Evolutionary conservation across 768 basidiomycete species (phyloP), one percentile per base, ranked within the genome.

Genomic region (Amyloporia xantha): DNA sequence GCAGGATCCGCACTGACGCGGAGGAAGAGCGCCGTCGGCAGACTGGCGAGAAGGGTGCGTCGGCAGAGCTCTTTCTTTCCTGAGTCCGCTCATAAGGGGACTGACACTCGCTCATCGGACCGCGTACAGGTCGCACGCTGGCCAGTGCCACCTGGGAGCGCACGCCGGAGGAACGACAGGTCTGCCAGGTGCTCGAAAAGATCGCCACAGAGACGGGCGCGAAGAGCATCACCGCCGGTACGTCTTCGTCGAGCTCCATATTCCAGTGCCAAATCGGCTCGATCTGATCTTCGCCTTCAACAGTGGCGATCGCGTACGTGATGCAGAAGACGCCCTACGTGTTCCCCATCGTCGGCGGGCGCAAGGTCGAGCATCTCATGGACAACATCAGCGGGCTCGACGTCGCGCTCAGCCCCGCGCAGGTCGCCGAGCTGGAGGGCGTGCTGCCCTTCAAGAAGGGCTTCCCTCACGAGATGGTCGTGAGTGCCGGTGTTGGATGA

Each of bases 221-320:
- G 3, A 67, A 74, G 54, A 62, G 63, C 42, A 66, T 81, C 53
- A 72, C 71, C 5, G 64, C 78, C 23, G 72, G 76, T 76, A 50
- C 47, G 67, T 60, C 30, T 10, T 37, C 19, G 35, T 2, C n/a
- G 40, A 23, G 27, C 9, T n/a, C n/a, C n/a, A n/a, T n/a, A n/a
- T n/a, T 30, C 45, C 7, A 23, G 25, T 17, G 39, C 13, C 37
- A 6, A 20, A 4, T 11, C 35, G 5, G 15, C 36, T 57, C 62
- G 4, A 59, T 59, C 9, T 53, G 10, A 10, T 37, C 10, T 28
- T 15, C 17, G 19, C n/a, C n/a, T 23, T 12, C 40, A 23, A 20
- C 36, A 74, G 75, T 78, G 3, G 76, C 76, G 6, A 73, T 81
- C 50, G 75, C 76, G 12, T 79, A 78, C 50, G 62, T 80, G 10